Conservation (phyloP, 1,139 yeast species). For the Kodamaea fungicola region DNA sequence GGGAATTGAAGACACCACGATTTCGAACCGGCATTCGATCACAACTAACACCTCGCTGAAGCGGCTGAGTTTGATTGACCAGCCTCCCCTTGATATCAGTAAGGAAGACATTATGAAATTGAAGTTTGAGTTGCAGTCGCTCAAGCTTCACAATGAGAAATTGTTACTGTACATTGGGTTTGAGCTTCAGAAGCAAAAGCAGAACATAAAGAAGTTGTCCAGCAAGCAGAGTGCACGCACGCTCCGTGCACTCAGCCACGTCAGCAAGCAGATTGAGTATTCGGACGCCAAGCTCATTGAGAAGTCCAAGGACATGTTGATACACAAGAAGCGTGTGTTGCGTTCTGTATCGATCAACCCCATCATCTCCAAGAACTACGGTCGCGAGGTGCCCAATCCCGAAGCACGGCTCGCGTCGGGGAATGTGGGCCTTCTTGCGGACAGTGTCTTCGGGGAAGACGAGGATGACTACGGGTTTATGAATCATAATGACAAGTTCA, state of each 20-base stretch:
- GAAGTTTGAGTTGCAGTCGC: constrained; percentile 52
- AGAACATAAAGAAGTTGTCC: constrained; percentile 40
- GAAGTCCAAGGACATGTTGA: constrained; percentile 37
- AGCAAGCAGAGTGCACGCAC: constrained; percentile 30
- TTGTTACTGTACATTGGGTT: constrained; percentile 56
- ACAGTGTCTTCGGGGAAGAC: constrained; percentile 17
- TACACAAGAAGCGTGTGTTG: constrained; percentile 43
- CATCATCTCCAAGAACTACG: constrained; percentile 30
- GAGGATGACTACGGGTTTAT: constrained; percentile 38
- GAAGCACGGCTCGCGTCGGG: constrained; percentile 2
- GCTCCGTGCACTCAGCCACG: constrained; percentile 15
- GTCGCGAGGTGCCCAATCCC: constrained; percentile 6
- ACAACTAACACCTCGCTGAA: constrained; percentile 28
- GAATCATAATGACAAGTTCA: constrained; percentile 27
- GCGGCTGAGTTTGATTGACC: constrained; percentile 35
- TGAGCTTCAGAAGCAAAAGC: constrained; percentile 49
- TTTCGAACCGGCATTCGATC: constrained; percentile 22
- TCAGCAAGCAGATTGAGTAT: constrained; percentile 37
- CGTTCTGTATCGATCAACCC: constrained; percentile 46
- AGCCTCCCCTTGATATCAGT: constrained; percentile 34
- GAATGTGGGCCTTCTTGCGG: constrained; percentile 16
- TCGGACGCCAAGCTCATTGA: constrained; percentile 54
- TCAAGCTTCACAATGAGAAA: constrained; percentile 54
- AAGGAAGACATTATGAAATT: constrained; percentile 51
- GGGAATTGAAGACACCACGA: constrained; percentile 11